A percentile compares a stretch with the other conserved stretches of the same genome.
These are phyloP conservation scores for Colletotrichum abscissum DNA, from an alignment of 2,329 filamentous ascomycete species.

Conservation along the genomic window DNA sequence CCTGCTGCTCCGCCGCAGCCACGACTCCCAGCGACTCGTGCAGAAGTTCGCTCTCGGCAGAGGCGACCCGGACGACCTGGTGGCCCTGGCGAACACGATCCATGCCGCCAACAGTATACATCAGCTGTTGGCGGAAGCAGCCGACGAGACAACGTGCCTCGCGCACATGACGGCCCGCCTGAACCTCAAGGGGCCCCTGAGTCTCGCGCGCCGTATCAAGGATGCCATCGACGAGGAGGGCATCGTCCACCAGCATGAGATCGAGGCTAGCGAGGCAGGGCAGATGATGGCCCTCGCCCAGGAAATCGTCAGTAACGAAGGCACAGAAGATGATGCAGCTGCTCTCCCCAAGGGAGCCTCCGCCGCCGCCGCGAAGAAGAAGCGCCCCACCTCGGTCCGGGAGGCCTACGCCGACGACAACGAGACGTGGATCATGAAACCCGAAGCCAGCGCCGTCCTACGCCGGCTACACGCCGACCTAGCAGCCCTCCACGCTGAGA, in stretches of 20 bases:
- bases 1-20: constrained; percentile 76
- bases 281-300: constrained; percentile 80
- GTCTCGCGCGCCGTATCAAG: constrained; percentile 77
- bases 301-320: constrained; percentile 75
- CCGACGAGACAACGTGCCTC: constrained; percentile 49
- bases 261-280: constrained; percentile 77
- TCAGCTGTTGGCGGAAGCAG: constrained; percentile 51
- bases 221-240: constrained; percentile 93
- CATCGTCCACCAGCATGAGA: constrained; percentile 81
- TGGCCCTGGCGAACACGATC: constrained; percentile 86
- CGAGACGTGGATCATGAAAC: constrained; percentile 74
- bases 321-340: constrained; percentile 65
- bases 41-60: constrained; percentile 94
- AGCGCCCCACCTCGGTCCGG: constrained; percentile 57
- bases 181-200: constrained; percentile 72
- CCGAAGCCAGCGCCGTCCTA: constrained; percentile 74
- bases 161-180: constrained; percentile 66
- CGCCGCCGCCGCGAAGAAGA: constrained; percentile 48
- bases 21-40: constrained; percentile 88
- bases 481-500: constrained; percentile 68
- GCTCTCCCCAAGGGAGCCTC: constrained; percentile 62
- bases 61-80: constrained; percentile 91
- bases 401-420: constrained; percentile 71
- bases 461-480: constrained; percentile 76
- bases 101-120: constrained; percentile 76